Conservation (phyloP, 2,329 filamentous ascomycete species). For the Fusarium brevicatenulatum region DNA sequence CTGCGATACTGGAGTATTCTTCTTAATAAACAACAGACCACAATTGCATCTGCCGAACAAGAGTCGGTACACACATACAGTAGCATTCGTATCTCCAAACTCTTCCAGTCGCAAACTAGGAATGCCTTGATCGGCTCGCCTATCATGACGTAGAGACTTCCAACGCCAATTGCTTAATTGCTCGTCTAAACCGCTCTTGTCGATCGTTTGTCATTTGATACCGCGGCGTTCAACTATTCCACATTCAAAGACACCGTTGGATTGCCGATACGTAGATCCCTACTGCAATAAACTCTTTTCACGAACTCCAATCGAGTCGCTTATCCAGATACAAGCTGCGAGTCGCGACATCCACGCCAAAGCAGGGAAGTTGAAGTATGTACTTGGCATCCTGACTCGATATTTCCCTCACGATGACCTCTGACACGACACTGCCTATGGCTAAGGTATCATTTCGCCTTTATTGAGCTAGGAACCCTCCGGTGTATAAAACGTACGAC, state of each 20-base stretch:
- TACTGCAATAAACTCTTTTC: not conserved
- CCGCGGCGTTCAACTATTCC: not conserved
- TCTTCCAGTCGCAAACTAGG: not conserved
- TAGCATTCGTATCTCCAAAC: not conserved
- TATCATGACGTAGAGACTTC: slow-evolving; percentile 18
- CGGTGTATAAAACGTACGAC: not conserved
- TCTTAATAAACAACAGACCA: not conserved
- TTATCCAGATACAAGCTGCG: not conserved
- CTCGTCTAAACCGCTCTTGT: not conserved
- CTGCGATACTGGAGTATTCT: not conserved
- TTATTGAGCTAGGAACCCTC: not conserved
- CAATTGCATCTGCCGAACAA: not conserved
- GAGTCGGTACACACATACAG: not conserved
- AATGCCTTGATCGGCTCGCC: slow-evolving; percentile 8
- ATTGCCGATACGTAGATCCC: slow-evolving; percentile 1
- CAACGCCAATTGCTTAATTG: not conserved
- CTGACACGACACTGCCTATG: not conserved
- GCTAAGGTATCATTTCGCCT: not conserved
- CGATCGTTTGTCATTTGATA: slow-evolving; percentile 20
- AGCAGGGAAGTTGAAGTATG: not conserved
- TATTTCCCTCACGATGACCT: slow-evolving; percentile 4
- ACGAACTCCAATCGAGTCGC: not conserved
- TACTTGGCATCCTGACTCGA: not conserved
- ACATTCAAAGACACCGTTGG: slow-evolving; percentile 2
- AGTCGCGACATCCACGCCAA: not conserved